Conservation (phyloP, 305 asterid genomes). For the Fraxinus ornus region DNA sequence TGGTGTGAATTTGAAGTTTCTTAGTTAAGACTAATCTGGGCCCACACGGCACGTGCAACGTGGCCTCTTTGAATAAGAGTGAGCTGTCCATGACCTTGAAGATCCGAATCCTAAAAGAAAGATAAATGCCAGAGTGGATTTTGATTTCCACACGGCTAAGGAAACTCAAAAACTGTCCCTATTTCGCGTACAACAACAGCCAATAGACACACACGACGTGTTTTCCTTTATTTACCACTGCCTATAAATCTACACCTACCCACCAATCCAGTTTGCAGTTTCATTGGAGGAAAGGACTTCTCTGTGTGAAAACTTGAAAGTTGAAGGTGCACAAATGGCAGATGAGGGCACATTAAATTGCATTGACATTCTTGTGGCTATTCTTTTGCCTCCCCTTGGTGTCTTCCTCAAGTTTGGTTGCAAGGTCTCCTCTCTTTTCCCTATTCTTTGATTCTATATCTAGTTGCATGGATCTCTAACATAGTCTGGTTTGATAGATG, state of each 20-base stretch:
- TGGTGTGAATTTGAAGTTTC: background rate
- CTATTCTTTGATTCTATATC: background rate
- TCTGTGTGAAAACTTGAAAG: background rate
- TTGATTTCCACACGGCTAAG: background rate
- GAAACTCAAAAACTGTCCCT: background rate
- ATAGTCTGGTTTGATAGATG: background rate
- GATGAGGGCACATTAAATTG: background rate
- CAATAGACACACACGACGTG: background rate
- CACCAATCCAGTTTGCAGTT: background rate
- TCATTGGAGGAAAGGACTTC: background rate
- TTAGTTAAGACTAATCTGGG: background rate
- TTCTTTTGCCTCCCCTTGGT: slow-evolving; percentile 14
- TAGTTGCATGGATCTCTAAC: background rate
- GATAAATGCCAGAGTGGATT: background rate
- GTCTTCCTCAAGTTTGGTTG: slow-evolving; percentile 20
- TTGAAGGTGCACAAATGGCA: background rate
- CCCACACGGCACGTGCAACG: background rate
- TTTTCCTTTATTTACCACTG: background rate
- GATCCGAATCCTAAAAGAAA: background rate
- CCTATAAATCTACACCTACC: background rate
- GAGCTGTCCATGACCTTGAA: background rate
- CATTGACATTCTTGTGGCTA: background rate
- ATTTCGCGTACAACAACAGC: background rate
- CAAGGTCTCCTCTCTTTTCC: background rate
- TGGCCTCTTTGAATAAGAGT: background rate